A percentile compares a stretch with the other conserved stretches of the same genome.
Evolutionary conservation across 495 filamentous ascomycete genomes (phyloP).

Genomic region (Talaromyces ruber): DNA sequence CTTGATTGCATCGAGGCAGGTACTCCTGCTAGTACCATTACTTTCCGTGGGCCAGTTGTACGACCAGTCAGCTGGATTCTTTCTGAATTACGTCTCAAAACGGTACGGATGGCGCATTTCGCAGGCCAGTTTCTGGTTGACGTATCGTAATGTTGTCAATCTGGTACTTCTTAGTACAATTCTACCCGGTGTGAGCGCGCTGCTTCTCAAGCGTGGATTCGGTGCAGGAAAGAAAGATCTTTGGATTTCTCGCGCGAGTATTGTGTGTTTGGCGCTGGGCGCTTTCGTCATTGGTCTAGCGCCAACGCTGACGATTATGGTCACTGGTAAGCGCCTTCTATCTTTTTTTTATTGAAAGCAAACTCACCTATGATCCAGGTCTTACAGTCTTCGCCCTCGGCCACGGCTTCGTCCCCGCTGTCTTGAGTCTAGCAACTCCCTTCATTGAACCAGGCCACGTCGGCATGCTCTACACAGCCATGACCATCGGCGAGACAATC

Average conservation of each 20-base stretch:
- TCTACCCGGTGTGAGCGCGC: background rate
- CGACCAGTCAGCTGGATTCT: conserved; percentile 6
- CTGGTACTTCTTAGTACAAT: conserved; percentile 2
- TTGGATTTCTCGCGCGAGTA: conserved; percentile 5
- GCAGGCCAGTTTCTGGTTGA: conserved; percentile 6
- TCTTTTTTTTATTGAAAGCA: background rate
- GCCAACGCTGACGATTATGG: conserved; percentile 1
- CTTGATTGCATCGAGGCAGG: conserved; percentile 1
- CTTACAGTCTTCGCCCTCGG: conserved; percentile 6
- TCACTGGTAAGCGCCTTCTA: background rate
- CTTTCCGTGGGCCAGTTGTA: conserved; percentile 5
- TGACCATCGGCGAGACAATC: conserved; percentile 7
- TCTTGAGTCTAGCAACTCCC: conserved; percentile 4
- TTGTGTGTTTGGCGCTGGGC: background rate
- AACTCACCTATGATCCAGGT: background rate
- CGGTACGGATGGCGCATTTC: conserved; percentile 7
- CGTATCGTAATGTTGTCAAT: conserved; percentile 7
- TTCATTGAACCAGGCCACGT: conserved; percentile 6
- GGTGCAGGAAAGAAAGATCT: conserved; percentile 1
- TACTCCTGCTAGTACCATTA: conserved; percentile 1
- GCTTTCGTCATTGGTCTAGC: conserved; percentile 5
- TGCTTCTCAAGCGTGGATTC: conserved; percentile 3
- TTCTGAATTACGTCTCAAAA: conserved; percentile 4
- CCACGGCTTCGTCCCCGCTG: conserved; percentile 6
- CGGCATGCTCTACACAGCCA: conserved; percentile 6